Evolutionary conservation across 1,284 basidiomycete species (phyloP).

Genomic region (Puccinia brachypodii): DNA sequence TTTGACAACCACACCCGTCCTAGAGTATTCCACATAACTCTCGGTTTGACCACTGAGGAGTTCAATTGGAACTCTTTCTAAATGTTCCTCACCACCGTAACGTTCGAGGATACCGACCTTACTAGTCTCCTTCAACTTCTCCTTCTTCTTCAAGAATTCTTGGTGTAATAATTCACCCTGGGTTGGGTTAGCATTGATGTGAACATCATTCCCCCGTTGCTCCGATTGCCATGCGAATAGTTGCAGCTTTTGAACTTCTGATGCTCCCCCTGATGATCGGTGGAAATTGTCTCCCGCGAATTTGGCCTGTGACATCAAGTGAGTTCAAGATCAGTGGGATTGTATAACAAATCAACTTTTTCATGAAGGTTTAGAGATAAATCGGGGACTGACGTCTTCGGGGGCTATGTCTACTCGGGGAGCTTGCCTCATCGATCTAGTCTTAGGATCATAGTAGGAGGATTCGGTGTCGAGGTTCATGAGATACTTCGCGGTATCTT

Average conservation of each 20-base stretch:
- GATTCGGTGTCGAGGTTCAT: conserved; percentile 93
- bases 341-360: neutral
- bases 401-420: conserved; percentile 72
- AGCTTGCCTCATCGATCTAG: conserved; percentile 98
- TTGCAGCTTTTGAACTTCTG: conserved; percentile 84
- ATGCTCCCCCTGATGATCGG: conserved; percentile 84
- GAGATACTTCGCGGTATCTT: conserved; percentile 98
- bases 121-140: conserved; percentile 78
- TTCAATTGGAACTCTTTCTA: conserved; percentile 83
- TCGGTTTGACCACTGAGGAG: conserved; percentile 91
- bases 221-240: conserved; percentile 97
- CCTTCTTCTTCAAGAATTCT: conserved; percentile 88
- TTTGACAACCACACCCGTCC: conserved; percentile 84
- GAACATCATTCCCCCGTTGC: conserved; percentile 86
- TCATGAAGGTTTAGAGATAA: conserved; percentile 41
- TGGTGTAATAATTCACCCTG: conserved; percentile 87
- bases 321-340: neutral
- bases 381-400: conserved; percentile 69
- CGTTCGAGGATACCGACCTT: conserved; percentile 81
- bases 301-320: conserved; percentile 63
- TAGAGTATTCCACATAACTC: conserved; percentile 94
- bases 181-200: conserved; percentile 93
- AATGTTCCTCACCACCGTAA: conserved; percentile 92
- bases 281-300: conserved; percentile 97
- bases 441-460: conserved; percentile 99